Conservation (phyloP, 805 yeast genomes). For the Candida michaelii region DNA sequence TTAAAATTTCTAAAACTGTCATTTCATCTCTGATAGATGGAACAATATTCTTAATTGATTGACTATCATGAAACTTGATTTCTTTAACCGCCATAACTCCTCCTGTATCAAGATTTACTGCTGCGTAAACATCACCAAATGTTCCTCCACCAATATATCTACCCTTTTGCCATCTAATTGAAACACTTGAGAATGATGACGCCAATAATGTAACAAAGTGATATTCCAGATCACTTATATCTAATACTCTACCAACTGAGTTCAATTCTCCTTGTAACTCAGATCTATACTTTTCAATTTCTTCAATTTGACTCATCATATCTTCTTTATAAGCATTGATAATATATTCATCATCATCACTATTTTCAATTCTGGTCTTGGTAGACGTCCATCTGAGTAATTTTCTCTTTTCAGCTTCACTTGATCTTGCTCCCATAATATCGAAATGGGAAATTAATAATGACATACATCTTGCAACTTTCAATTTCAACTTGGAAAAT, state of each 20-base stretch:
- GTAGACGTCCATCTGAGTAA: slow-evolving; percentile 53
- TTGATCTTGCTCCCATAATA: slow-evolving; percentile 96
- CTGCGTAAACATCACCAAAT: slow-evolving; percentile 91
- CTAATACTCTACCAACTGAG: slow-evolving; percentile 83
- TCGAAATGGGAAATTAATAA: slow-evolving; percentile 92
- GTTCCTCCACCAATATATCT: slow-evolving; percentile 92
- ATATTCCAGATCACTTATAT: slow-evolving; percentile 82
- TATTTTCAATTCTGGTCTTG: slow-evolving; percentile 51
- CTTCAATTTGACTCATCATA: slow-evolving; percentile 62
- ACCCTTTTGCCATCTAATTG: slow-evolving; percentile 97
- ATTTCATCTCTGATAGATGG: slow-evolving; percentile 93
- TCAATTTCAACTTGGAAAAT: slow-evolving; percentile 66
- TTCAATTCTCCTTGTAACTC: slow-evolving; percentile 40
- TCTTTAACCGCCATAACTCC: slow-evolving; percentile 97
- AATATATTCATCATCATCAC: slow-evolving; percentile 40
- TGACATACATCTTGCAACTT: slow-evolving; percentile 94
- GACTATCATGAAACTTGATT: slow-evolving; percentile 84
- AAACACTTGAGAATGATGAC: slow-evolving; percentile 81
- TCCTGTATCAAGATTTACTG: slow-evolving; percentile 90
- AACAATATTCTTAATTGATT: slow-evolving; percentile 77
- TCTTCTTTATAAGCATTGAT: slow-evolving; percentile 59
- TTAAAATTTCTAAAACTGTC: slow-evolving; percentile 91
- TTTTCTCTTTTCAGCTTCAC: slow-evolving; percentile 59
- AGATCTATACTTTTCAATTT: slow-evolving; percentile 59
- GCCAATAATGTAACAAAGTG: slow-evolving; percentile 85